A percentile compares a stretch with the other conserved stretches of the same genome.
These are phyloP conservation scores for Malus asiatica DNA, from an alignment of 306 rosid genomes.

Conservation along the genomic window DNA sequence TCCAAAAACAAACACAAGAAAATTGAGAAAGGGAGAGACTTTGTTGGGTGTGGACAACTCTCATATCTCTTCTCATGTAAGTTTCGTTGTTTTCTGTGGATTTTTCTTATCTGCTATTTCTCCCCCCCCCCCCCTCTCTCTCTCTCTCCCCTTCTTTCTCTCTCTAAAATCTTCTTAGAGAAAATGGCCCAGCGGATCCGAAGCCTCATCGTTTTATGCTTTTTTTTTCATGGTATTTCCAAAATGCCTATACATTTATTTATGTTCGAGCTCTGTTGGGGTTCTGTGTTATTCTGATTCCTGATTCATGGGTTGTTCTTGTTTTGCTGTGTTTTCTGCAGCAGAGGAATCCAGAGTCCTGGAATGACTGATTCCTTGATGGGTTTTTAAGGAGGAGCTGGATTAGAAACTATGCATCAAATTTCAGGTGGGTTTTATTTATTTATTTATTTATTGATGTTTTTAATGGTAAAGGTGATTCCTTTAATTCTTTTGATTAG, in stretches of 20 bases:
- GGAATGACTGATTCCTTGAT: slow-evolving; percentile 24
- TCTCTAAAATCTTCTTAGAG: slow-evolving; percentile 44
- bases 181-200: slow-evolving; percentile 71
- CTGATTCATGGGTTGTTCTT: slow-evolving; percentile 21
- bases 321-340: background rate
- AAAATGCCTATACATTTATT: slow-evolving; percentile 21
- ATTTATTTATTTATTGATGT: background rate
- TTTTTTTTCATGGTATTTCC: slow-evolving; percentile 12
- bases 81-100: slow-evolving; percentile 38
- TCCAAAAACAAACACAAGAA: slow-evolving; percentile 17
- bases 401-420: background rate
- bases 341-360: slow-evolving; percentile 2
- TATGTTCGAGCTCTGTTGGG: slow-evolving; percentile 23
- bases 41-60: slow-evolving; percentile 34
- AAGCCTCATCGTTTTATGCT: slow-evolving; percentile 42
- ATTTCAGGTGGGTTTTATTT: slow-evolving; percentile 16
- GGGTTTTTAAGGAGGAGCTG: slow-evolving; percentile 5
- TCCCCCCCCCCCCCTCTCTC: background rate
- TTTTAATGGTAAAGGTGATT: slow-evolving; percentile 12
- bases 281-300: slow-evolving; percentile 13
- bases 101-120: slow-evolving; percentile 31
- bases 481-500: background rate
- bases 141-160: slow-evolving; percentile 26
- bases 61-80: slow-evolving; percentile 55
- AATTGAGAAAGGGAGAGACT: slow-evolving; percentile 29